Evolutionary conservation across 495 filamentous ascomycete species (phyloP), one percentile per base, ranked within the genome.

Genomic region (Penicillium arizonense): DNA sequence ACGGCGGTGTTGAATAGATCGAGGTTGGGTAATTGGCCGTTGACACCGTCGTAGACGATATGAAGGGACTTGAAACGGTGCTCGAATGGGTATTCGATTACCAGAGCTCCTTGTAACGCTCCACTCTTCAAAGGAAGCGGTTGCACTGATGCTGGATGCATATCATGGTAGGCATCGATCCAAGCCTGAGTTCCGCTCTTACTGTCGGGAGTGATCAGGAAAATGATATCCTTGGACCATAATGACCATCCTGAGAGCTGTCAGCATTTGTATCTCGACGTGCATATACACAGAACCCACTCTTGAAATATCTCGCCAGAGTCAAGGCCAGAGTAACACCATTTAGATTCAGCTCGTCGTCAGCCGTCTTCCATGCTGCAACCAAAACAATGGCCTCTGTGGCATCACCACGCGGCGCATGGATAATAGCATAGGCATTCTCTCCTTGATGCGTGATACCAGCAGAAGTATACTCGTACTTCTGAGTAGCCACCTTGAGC

Each of bases 201-300:
- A 63, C 91, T 96, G 70, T 98, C 94, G 1, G 87, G 82, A 1
- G 94, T 85, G 44, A 97, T 81, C 7, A 98, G 69, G 69, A 98
- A 86, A 41, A 98, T 94, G 58, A 98, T 96, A 55, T 98, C 94
- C 72, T 98, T 98, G 34, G 91, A 96, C 94, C 94, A 98, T 10
- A 98, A 76, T 23, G 90, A 96, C 94, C 94, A 98, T 54, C 91
- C 85, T 88, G 35, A 21, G 13, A 21, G 9, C 39, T 16, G 45
- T 73, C 40, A 71, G 65, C 47, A 34, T 32, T 12, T 36, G 10
- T 18, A 18, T 18, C 5, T 21, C 44, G 30, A 35, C 4, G 20
- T 16, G 4, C 18, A 1, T 7, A 7, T 14, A 7, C 7, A 26
- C 8, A 34, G 6, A 46, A 67, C 79, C 41, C 61, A 84, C 87